These are phyloP conservation scores for Neckera pumila DNA, from an alignment of 225 moss, liverwort and hornwort genomes.

Conservation along the genomic window DNA sequence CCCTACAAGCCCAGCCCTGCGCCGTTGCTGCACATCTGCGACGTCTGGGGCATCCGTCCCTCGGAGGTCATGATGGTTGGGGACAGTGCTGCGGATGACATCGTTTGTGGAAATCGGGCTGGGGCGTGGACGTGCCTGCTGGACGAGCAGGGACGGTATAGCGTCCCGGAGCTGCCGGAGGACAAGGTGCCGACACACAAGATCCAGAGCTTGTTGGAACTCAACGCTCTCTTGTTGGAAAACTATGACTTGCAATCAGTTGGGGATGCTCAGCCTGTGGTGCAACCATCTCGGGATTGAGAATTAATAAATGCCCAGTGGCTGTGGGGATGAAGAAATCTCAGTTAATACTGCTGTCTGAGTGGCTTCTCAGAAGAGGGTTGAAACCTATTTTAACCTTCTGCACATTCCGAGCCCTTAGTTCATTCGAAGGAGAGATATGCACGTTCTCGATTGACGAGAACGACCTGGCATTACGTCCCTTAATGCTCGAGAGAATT, in stretches of 20 bases:
- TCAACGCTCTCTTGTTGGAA: slow-evolving; percentile 10
- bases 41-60: slow-evolving; percentile 27
- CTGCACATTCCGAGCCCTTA: background rate
- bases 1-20: slow-evolving; percentile 42
- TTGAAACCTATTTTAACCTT: background rate
- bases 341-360: background rate
- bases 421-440: background rate
- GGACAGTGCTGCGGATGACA: slow-evolving; percentile 34
- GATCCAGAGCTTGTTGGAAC: slow-evolving; percentile 15
- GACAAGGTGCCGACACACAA: slow-evolving; percentile 16
- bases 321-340: background rate
- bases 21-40: slow-evolving; percentile 43
- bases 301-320: background rate
- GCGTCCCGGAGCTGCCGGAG: background rate
- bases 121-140: slow-evolving; percentile 33
- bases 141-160: slow-evolving; percentile 7
- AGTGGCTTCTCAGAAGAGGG: background rate
- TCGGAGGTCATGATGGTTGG: slow-evolving; percentile 45
- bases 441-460: background rate
- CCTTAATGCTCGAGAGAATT: background rate
- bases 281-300: background rate
- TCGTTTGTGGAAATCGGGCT: slow-evolving; percentile 44
- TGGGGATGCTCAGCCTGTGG: background rate
- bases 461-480: background rate
- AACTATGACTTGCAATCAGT: slow-evolving; percentile 4